Evolutionary conservation across 768 basidiomycete genomes (phyloP).

Genomic region (Podaxis mareebaensis): DNA sequence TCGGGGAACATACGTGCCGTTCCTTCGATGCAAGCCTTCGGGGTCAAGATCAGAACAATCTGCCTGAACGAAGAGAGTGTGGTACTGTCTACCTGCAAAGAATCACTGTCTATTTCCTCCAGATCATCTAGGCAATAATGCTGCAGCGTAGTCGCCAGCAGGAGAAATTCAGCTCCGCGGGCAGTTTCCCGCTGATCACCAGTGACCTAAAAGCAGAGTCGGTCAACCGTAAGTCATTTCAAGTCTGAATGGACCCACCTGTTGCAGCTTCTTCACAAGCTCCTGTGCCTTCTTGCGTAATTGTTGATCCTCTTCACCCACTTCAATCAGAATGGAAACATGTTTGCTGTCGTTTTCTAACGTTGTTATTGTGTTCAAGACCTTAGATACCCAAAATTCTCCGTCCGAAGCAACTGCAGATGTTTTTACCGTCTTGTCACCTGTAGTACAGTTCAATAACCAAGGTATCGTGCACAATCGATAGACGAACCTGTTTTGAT

Average conservation of each 20-base stretch:
- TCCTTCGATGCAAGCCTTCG: constrained; percentile 62
- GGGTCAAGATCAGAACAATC: constrained; percentile 14
- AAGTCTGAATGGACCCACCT: constrained; percentile 33
- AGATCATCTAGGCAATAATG: constrained; percentile 68
- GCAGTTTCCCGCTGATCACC: constrained; percentile 49
- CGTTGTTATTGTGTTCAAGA: constrained; percentile 51
- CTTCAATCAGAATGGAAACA: constrained; percentile 47
- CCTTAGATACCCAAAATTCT: constrained; percentile 76
- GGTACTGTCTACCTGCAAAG: constrained; percentile 55
- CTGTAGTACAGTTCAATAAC: constrained; percentile 22
- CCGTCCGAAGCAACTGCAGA: constrained; percentile 69
- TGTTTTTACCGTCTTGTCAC: constrained; percentile 54
- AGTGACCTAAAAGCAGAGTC: constrained; percentile 21
- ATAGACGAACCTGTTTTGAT: constrained; percentile 48
- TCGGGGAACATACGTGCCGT: constrained; percentile 51
- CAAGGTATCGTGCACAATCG: constrained; percentile 12
- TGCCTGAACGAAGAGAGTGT: background rate
- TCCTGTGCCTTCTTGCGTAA: constrained; percentile 48
- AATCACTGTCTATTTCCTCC: constrained; percentile 48
- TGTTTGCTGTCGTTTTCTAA: constrained; percentile 75
- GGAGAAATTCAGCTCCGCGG: constrained; percentile 69
- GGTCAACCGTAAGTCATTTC: background rate
- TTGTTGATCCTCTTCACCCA: constrained; percentile 55
- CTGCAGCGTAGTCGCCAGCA: constrained; percentile 70
- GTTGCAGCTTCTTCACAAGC: constrained; percentile 39